A percentile compares a stretch with the other conserved stretches of the same genome.
phyloP scores from a whole-genome alignment of 352 stramenopile species.

The Pythium monospermum region DNA sequence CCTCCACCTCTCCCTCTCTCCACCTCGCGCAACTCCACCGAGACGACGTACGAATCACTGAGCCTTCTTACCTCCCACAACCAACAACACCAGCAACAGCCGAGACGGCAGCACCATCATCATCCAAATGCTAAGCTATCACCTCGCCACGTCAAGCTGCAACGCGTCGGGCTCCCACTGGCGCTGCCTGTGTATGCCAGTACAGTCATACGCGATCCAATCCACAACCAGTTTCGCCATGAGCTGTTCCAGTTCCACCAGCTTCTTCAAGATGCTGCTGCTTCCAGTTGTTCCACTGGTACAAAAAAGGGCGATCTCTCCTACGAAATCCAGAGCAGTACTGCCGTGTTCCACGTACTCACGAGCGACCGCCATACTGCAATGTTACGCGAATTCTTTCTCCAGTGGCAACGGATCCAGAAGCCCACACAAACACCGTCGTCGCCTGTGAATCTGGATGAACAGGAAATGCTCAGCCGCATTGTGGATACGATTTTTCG shows the following conservation, averaged over 20 bases:
- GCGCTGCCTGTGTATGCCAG: conserved; percentile 13
- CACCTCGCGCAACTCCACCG: too few species aligned
- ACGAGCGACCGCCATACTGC: conserved; percentile 66
- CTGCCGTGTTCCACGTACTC: conserved; percentile 44
- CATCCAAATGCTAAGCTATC: conserved; percentile 20
- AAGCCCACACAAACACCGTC: not conserved
- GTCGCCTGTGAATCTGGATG: conserved; percentile 2
- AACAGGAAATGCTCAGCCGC: conserved; percentile 40
- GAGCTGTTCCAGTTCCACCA: conserved; percentile 74
- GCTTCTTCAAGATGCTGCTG: conserved; percentile 39
- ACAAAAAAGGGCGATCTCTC: not conserved
- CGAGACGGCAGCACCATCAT: not conserved
- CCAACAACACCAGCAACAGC: not conserved
- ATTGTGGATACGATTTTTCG: conserved; percentile 66
- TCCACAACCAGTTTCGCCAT: conserved; percentile 41
- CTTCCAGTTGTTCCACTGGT: conserved; percentile 1
- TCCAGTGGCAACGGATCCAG: conserved; percentile 41
- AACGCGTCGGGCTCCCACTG: conserved; percentile 18
- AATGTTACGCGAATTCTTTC: conserved; percentile 59
- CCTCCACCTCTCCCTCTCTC: not conserved
- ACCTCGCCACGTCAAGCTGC: conserved; percentile 28
- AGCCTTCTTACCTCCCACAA: not conserved
- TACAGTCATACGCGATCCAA: conserved; percentile 28
- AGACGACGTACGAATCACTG: not conserved
- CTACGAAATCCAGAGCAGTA: conserved; percentile 16